A percentile compares a stretch with the other conserved stretches of the same genome.
These are phyloP conservation scores for Exophiala spinifera DNA, from an alignment of 2,329 filamentous ascomycete genomes.

Conservation along the genomic window DNA sequence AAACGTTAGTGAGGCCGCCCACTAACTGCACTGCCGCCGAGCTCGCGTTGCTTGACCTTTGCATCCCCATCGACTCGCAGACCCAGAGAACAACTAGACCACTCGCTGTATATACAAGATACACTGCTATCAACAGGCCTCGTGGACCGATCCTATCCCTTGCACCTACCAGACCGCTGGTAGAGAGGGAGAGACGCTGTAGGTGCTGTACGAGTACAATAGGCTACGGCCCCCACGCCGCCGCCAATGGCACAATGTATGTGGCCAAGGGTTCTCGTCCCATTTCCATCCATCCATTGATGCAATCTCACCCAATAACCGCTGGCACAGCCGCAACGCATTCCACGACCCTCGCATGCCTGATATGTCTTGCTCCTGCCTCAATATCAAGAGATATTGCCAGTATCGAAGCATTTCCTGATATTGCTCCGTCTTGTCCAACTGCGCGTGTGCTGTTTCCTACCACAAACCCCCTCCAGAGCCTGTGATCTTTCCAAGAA, in stretches of 20 bases:
- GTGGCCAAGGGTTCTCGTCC: background rate
- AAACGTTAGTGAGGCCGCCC: too few species aligned
- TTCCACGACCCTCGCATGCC: background rate
- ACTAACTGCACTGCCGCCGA: too few species aligned
- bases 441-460: background rate
- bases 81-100: too few species aligned
- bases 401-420: conserved; percentile 18
- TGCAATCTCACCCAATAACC: conserved; percentile 13
- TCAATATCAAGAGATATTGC: conserved; percentile 17
- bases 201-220: background rate
- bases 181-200: too few species aligned
- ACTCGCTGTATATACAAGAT: too few species aligned
- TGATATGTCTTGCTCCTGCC: conserved; percentile 14
- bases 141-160: background rate
- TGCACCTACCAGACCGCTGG: too few species aligned
- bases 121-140: background rate
- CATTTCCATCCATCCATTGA: background rate
- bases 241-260: too few species aligned
- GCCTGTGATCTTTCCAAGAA: background rate
- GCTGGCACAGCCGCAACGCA: conserved; percentile 18
- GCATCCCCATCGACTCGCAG: too few species aligned
- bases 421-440: background rate
- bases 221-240: background rate
- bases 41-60: too few species aligned
- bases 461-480: background rate